Conservation (phyloP, 148 eudicot genomes). For the Rhododendron molle region DNA sequence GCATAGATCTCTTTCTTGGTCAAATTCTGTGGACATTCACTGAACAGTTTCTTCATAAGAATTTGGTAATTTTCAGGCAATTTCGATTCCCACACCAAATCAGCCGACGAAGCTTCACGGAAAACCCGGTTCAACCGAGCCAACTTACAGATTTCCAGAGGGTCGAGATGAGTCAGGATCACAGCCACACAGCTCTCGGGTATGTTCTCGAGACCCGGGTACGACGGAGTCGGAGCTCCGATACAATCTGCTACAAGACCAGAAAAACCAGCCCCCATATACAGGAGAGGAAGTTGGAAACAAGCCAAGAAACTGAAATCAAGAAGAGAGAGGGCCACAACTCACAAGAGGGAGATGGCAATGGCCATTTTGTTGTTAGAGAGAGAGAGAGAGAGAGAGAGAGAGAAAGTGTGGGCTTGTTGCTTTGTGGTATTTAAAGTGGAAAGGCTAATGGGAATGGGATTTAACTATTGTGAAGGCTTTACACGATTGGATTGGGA, state of each 20-base stretch:
- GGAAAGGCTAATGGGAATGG: background rate
- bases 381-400: background rate
- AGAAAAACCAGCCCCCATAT: constrained; percentile 51
- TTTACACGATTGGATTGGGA: constrained; percentile 3
- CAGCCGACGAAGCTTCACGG: constrained; percentile 48
- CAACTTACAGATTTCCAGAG: constrained; percentile 50
- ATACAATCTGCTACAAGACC: background rate
- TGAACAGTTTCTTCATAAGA: constrained; percentile 37
- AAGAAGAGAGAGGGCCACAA: background rate
- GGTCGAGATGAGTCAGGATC: constrained; percentile 38
- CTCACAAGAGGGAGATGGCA: background rate
- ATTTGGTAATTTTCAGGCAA: constrained; percentile 44
- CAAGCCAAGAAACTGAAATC: background rate
- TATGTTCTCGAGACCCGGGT: constrained; percentile 40
- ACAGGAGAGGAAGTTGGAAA: background rate
- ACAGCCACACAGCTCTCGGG: constrained; percentile 66
- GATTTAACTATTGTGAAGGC: background rate
- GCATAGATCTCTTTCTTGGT: constrained; percentile 46
- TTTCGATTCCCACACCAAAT: constrained; percentile 56
- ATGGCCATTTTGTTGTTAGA: background rate
- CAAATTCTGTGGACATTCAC: constrained; percentile 9
- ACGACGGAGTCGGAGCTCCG: background rate
- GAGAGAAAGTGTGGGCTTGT: background rate
- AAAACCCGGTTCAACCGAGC: constrained; percentile 40
- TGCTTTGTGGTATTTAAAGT: background rate